Evolutionary conservation across 1,139 yeast genomes (phyloP), one percentile per base, ranked within the genome.

Genomic region (Saccharomycopsis phalli): DNA sequence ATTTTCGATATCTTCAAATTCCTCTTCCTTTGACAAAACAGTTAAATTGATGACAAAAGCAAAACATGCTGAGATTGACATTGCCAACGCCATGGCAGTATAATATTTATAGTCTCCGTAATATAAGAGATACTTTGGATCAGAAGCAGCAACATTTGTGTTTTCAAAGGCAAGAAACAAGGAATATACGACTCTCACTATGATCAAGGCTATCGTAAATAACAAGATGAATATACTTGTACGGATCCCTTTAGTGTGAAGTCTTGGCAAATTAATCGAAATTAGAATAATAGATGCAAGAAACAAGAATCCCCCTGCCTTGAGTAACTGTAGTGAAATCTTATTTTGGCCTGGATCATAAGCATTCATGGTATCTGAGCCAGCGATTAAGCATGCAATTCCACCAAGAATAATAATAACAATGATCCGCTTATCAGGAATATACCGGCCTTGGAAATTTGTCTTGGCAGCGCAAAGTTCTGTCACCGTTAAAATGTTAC

Each of bases 21-120:
- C n/a, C n/a, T n/a, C n/a, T n/a, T n/a, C n/a, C n/a, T n/a, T n/a
- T n/a, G n/a, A n/a, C n/a, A n/a, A n/a, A n/a, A n/a, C n/a, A n/a
- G n/a, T n/a, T n/a, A 30, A n/a, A 13, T 30, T 30, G 20, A 20
- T 7, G 6, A 30, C 11, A 16, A 30, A n/a, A 30, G 13, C 13
- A 20, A 30, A 6, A 8, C 21, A 8, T 8, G 33, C 33, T 7
- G 21, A 6, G 17, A 30, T 30, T 14, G 13, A 8, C 33, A 30
- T 30, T 19, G 20, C 33, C 6, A 30, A 13, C 13, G 33, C 11
- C 33, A 30, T 30, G 13, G 33, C 11, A 17, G 20, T 6, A 13
- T 30, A 30, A n/a, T 30, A 30, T 13, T 20, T 30, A 21, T 30
- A 30, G 22, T 30, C 33, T 5, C 33, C 33, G 22, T 7, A 30